Evolutionary conservation across 2,329 filamentous ascomycete genomes (phyloP).

Genomic region (Hypoxylon rubiginosum): DNA sequence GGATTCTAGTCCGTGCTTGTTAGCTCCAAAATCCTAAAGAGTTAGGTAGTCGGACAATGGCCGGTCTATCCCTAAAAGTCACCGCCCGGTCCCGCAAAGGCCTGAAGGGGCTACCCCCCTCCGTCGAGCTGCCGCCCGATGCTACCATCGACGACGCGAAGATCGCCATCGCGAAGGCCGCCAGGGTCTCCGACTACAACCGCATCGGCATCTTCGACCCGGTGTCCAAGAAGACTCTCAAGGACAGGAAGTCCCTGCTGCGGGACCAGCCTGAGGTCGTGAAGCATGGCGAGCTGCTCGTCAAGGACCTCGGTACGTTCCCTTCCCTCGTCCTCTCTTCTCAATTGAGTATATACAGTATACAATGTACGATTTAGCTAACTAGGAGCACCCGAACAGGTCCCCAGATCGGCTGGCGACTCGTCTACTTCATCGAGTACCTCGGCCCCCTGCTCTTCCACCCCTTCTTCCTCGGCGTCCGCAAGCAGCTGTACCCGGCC

Average conservation of each 20-base stretch:
- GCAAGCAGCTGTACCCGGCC: constrained; percentile 77
- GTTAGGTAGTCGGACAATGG: constrained; percentile 38
- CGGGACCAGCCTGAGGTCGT: constrained; percentile 63
- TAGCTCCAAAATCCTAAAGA: no score
- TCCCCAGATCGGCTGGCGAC: constrained; percentile 90
- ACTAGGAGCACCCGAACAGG: constrained; percentile 64
- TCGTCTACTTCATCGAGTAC: constrained; percentile 96
- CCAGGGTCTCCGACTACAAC: constrained; percentile 69
- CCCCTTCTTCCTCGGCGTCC: constrained; percentile 77
- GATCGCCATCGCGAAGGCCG: constrained; percentile 64
- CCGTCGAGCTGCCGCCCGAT: constrained; percentile 62
- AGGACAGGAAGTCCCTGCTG: constrained; percentile 70
- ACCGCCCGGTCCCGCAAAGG: constrained; percentile 49
- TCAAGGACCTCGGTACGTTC: constrained; percentile 89
- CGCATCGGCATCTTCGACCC: constrained; percentile 74
- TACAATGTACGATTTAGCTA: constrained; percentile 27
- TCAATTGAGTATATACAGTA: constrained; percentile 15
- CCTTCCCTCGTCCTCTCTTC: constrained; percentile 1
- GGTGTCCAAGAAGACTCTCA: constrained; percentile 71
- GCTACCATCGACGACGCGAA: constrained; percentile 74
- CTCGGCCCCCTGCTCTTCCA: constrained; percentile 92
- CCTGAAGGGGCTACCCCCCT: constrained; percentile 66
- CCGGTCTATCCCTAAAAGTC: constrained; percentile 49
- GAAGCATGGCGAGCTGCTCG: constrained; percentile 73
- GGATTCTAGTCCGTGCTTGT: background rate